phyloP scores from a whole-genome alignment of 2,329 filamentous ascomycete genomes.

The Phialocephala subalpina region DNA sequence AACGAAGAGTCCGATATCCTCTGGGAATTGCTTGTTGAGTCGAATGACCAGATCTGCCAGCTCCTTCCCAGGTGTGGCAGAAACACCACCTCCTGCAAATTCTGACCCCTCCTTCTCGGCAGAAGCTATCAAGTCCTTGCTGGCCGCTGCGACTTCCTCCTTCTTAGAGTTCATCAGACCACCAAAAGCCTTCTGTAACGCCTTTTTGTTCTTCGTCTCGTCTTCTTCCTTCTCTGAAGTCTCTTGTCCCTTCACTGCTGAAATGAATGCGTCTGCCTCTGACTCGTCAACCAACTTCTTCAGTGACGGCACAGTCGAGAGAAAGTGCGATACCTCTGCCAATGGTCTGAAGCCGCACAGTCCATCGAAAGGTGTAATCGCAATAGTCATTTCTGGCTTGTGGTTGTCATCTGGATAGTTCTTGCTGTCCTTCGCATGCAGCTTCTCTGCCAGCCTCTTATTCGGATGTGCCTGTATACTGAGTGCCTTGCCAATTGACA shows the following conservation, averaged over 20 bases:
- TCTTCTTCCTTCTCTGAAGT: slow-evolving; percentile 47
- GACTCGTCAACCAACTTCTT: slow-evolving; percentile 72
- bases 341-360: slow-evolving; percentile 94
- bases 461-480: slow-evolving; percentile 98
- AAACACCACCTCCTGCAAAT: slow-evolving; percentile 79
- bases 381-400: slow-evolving; percentile 99
- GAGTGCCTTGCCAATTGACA: slow-evolving; percentile 94
- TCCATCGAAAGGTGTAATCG: slow-evolving; percentile 94
- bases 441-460: slow-evolving; percentile 89
- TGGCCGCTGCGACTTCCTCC: slow-evolving; percentile 69
- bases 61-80: slow-evolving; percentile 72
- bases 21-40: slow-evolving; percentile 84
- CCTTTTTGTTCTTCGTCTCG: slow-evolving; percentile 75
- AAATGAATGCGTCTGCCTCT: slow-evolving; percentile 63
- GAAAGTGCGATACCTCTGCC: slow-evolving; percentile 85
- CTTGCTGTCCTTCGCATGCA: slow-evolving; percentile 86
- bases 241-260: slow-evolving; percentile 61
- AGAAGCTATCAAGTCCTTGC: slow-evolving; percentile 73
- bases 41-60: slow-evolving; percentile 80
- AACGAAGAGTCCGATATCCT: slow-evolving; percentile 92
- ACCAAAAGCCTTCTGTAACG: slow-evolving; percentile 77
- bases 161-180: slow-evolving; percentile 81
- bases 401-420: slow-evolving; percentile 99
- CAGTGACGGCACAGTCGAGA: slow-evolving; percentile 65
- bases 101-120: slow-evolving; percentile 72